phyloP scores from a whole-genome alignment of 208 protist species.

The Trypanosoma avium region DNA sequence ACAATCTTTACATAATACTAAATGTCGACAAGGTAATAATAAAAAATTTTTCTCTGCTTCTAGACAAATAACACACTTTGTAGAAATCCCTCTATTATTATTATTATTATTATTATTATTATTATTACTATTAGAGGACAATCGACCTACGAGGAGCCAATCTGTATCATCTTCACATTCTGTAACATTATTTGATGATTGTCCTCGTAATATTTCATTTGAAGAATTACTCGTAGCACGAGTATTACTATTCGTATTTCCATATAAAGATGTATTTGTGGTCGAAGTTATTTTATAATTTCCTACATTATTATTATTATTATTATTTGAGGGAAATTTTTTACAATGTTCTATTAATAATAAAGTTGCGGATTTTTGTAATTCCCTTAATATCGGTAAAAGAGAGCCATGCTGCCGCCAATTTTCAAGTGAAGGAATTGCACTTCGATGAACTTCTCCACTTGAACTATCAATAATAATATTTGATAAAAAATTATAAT shows the following conservation, averaged over 20 bases:
- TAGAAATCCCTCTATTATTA: not conserved
- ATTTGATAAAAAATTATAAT: constrained; percentile 11
- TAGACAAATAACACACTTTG: constrained; percentile 57
- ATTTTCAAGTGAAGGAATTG: constrained; percentile 3
- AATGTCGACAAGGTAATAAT: constrained; percentile 69
- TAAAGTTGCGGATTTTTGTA: constrained; percentile 21
- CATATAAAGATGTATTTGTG: not conserved
- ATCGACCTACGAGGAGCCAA: not conserved
- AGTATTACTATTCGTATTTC: not conserved
- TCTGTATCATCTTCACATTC: not conserved
- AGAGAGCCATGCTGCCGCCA: constrained; percentile 24
- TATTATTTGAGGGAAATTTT: no score
- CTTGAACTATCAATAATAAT: constrained; percentile 20
- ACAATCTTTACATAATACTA: constrained; percentile 49
- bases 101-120: not conserved
- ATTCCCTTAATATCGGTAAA: constrained; percentile 12
- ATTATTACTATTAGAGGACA: not conserved
- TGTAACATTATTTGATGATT: not conserved
- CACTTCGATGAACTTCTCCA: constrained; percentile 11
- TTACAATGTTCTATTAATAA: constrained; percentile 14
- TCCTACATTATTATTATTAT: no score
- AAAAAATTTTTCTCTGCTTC: constrained; percentile 30
- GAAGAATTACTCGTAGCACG: not conserved
- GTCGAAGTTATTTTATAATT: no score
- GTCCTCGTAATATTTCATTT: not conserved